Percentiles rank a stretch among this genome's conserved stretches.
Evolutionary conservation across 2,329 filamentous ascomycete genomes (phyloP).

Genomic region (Paraconiothyrium sp.): DNA sequence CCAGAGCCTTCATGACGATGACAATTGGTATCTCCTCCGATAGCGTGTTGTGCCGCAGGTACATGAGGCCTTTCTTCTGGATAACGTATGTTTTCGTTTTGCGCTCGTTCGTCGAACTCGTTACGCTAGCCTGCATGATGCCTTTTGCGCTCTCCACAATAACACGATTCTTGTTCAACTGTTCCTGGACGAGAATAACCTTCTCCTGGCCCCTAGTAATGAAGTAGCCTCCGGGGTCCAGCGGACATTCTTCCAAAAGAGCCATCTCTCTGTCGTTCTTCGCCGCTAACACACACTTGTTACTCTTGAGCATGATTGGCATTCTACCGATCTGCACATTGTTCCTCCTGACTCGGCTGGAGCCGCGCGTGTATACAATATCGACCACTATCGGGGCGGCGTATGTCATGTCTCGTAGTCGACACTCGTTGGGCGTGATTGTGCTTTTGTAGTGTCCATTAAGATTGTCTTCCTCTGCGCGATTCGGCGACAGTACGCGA

Average conservation of each 20-base stretch:
- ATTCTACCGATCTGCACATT: conserved; percentile 85
- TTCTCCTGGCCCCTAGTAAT: conserved; percentile 98
- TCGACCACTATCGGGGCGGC: conserved; percentile 93
- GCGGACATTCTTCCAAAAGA: conserved; percentile 89
- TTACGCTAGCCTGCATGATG: conserved; percentile 93
- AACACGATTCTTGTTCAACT: conserved; percentile 98
- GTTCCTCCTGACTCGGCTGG: conserved; percentile 76
- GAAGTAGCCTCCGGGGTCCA: conserved; percentile 97
- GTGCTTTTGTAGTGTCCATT: conserved; percentile 62
- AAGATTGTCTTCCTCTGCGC: conserved; percentile 77
- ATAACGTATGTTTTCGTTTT: conserved; percentile 98
- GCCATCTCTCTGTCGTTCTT: conserved; percentile 91
- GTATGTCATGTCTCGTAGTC: conserved; percentile 97
- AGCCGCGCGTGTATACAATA: conserved; percentile 87
- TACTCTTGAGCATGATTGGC: conserved; percentile 96
- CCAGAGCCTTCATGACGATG: conserved; percentile 90
- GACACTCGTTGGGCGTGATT: conserved; percentile 94
- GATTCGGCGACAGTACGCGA: conserved; percentile 81
- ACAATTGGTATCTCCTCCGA: conserved; percentile 95
- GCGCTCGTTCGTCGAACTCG: conserved; percentile 89
- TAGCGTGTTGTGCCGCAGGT: conserved; percentile 90
- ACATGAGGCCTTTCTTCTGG: conserved; percentile 90
- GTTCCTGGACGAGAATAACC: conserved; percentile 97
- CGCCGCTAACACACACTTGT: conserved; percentile 85
- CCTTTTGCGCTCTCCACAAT: conserved; percentile 97